Evolutionary conservation across 768 basidiomycete genomes (phyloP).

Genomic region (Sistotremastrum suecicum): DNA sequence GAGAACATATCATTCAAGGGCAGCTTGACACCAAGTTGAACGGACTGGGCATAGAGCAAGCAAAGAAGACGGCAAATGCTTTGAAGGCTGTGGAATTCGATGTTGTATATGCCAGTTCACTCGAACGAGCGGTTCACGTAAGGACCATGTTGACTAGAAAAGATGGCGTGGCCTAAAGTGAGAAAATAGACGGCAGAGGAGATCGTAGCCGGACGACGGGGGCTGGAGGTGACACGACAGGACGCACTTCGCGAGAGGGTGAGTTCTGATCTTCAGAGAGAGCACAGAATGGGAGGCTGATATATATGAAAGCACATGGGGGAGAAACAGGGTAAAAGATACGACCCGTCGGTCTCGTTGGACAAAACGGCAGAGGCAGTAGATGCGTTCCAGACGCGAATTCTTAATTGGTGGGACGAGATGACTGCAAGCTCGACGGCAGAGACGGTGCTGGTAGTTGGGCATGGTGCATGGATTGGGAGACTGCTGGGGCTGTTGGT

Average conservation of each 20-base stretch:
- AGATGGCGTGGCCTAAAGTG: not conserved
- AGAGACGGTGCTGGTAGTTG: constrained; percentile 40
- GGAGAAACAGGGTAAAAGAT: constrained; percentile 34
- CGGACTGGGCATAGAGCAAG: constrained; percentile 44
- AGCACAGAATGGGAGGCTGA: not conserved
- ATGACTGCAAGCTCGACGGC: constrained; percentile 15
- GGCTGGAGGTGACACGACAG: constrained; percentile 27
- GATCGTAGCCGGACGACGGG: constrained; percentile 42
- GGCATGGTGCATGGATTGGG: constrained; percentile 54
- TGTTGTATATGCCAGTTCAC: constrained; percentile 56
- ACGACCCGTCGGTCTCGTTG: constrained; percentile 9
- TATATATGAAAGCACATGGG: constrained; percentile 37
- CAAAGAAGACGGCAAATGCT: constrained; percentile 35
- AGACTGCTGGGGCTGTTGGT: constrained; percentile 35
- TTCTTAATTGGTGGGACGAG: constrained; percentile 46
- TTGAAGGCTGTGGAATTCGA: constrained; percentile 42
- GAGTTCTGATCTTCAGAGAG: constrained; percentile 9
- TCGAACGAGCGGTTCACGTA: constrained; percentile 54
- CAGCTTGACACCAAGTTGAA: constrained; percentile 61
- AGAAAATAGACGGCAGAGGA: constrained; percentile 47
- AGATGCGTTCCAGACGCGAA: constrained; percentile 32
- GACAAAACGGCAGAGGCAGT: constrained; percentile 25
- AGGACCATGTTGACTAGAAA: constrained; percentile 7
- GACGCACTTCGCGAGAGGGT: constrained; percentile 54
- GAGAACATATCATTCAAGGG: constrained; percentile 51